Base-by-base conservation (phyloP, 495 filamentous ascomycete species). In the Chaetomium fimeti region DNA sequence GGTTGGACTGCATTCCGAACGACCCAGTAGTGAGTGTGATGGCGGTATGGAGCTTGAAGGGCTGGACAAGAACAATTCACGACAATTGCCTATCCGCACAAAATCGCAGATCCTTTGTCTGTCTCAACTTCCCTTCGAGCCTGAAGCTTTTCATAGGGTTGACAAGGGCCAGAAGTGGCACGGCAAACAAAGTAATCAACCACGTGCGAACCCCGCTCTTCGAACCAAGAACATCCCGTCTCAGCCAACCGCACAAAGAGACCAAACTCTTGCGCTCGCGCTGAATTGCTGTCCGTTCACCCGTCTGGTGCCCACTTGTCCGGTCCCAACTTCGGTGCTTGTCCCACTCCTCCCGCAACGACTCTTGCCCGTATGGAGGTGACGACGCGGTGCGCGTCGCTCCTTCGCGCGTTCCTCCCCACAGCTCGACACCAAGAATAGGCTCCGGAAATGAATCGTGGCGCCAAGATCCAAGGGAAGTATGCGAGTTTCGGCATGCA, bases 391-490 rank as follows among this genome's bases (percentile, higher is more conserved):
- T 49, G 45, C 45, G n/a, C 45, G 45, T 49, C 45, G 45, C 45
- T 49, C 45, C 45, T 49, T 49, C 45, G 45, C 45, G 45, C 45
- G 45, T 49, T n/a, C 6, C 45, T 49, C 45, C n/a, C 45, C 45
- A 49, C 45, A 49, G 20, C 9, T 18, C 20, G 45, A 24, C 45
- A n/a, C 52, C 52, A 52, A 28, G 28, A 55, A 55, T 25, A 49
- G 54, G 36, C 20, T 18, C 22, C 20, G 54, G n/a, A 57, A 57
- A 40, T 57, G 54, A 57, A 42, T 12, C n/a, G 54, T 42, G 32
- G 36, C 54, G 54, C 36, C n/a, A 32, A 55, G 52, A n/a, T 48
- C 47, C 20, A n/a, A 49, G 20, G 4, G 12, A 47, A 12, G 20
- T 49, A 49, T 24, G 45, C 20, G 6, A 47, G 42, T 16, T 20